These are phyloP conservation scores for Macrophomina pseudophaseolina DNA, from an alignment of 2,329 filamentous ascomycete genomes.

Conservation along the genomic window DNA sequence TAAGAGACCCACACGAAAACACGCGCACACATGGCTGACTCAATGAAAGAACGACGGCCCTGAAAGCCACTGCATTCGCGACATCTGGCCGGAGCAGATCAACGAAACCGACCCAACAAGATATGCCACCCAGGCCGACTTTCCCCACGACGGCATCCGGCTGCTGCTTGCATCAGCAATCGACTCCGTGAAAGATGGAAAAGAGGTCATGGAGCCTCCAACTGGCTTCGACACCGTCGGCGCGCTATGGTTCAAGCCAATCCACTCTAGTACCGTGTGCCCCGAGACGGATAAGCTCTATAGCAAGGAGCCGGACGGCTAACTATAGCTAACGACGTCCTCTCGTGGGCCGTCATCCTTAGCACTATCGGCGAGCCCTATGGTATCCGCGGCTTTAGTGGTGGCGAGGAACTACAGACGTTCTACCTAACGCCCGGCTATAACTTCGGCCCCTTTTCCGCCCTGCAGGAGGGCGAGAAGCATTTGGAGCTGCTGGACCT, in stretches of 20 bases:
- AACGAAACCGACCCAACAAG: conserved; percentile 22
- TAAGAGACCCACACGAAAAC: no score
- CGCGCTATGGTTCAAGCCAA: conserved; percentile 11
- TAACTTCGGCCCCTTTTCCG: conserved; percentile 5
- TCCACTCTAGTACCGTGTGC: background rate
- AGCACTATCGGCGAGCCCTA: background rate
- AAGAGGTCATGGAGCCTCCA: conserved; percentile 24
- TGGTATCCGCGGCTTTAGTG: background rate
- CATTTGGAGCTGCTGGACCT: background rate
- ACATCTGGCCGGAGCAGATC: conserved; percentile 41
- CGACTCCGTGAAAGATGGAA: conserved; percentile 42
- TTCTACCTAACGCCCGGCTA: background rate
- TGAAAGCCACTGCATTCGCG: conserved; percentile 47
- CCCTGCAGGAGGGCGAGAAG: background rate
- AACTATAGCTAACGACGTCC: background rate
- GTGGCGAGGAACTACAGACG: background rate
- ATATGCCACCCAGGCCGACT: conserved; percentile 36
- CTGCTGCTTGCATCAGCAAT: conserved; percentile 44
- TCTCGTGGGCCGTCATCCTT: conserved; percentile 3
- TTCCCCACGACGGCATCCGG: conserved; percentile 42
- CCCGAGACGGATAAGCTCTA: background rate
- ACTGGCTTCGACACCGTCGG: background rate
- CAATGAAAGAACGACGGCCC: conserved; percentile 46
- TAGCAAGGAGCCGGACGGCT: background rate
- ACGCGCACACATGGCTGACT: no score